phyloP scores from a whole-genome alignment of 371 early-diverging fungal species.

The Parasitella parasitica region DNA sequence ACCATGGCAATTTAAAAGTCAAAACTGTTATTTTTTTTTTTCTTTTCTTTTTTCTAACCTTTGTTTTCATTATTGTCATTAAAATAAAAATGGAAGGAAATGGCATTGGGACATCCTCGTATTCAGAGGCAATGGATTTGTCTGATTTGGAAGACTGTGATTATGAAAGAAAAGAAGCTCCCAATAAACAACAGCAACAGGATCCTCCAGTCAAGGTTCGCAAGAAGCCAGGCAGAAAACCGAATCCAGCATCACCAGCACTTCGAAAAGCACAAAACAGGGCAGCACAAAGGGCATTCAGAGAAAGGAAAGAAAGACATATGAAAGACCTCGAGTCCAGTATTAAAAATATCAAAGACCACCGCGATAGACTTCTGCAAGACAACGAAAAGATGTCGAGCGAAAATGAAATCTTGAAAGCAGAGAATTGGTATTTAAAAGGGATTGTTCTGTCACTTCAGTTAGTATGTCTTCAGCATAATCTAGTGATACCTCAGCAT shows the following conservation, averaged over 20 bases:
- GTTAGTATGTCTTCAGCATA: constrained; percentile 32
- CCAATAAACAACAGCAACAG: constrained; percentile 19
- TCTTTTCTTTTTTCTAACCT: background rate
- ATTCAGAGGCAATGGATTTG: constrained; percentile 22
- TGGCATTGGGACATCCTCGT: constrained; percentile 20
- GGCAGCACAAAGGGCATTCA: constrained; percentile 79
- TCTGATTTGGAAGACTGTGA: constrained; percentile 19
- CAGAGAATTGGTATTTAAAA: constrained; percentile 59
- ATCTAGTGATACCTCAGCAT: constrained; percentile 35
- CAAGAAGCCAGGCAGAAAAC: constrained; percentile 85
- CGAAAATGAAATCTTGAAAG: constrained; percentile 43
- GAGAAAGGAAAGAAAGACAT: constrained; percentile 77
- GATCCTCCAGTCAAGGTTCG: constrained; percentile 32
- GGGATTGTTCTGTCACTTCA: constrained; percentile 50
- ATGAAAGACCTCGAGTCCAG: constrained; percentile 61
- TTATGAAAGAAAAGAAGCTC: constrained; percentile 40
- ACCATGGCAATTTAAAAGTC: too few species aligned
- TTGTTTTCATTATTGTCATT: background rate
- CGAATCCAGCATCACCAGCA: constrained; percentile 66
- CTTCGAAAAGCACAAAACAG: constrained; percentile 80
- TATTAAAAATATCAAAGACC: constrained; percentile 58
- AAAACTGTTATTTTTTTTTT: background rate
- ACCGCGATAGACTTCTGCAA: constrained; percentile 38
- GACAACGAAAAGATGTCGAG: constrained; percentile 46
- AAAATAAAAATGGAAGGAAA: constrained; percentile 8